Conservation (phyloP, 768 basidiomycete genomes). For the Rhizopogon vesiculosus region DNA sequence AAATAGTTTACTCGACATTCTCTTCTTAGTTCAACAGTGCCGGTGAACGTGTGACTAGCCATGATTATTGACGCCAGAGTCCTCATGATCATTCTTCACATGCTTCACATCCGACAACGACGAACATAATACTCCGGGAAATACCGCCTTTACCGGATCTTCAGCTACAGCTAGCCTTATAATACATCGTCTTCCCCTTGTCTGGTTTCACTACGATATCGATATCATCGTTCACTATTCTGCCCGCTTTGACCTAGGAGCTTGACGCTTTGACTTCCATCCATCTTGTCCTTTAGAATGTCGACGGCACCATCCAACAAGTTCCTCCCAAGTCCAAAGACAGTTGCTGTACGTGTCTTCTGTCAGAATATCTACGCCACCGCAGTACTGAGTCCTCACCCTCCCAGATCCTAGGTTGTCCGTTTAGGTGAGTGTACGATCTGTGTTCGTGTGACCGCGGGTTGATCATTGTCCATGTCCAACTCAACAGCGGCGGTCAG, state of each 20-base stretch:
- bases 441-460: not conserved
- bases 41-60: too few species aligned
- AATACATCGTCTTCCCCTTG: not conserved
- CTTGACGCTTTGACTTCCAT: not conserved
- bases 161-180: too few species aligned
- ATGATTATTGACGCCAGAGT: too few species aligned
- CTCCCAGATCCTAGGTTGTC: slow-evolving; percentile 84
- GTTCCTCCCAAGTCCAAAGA: slow-evolving; percentile 55
- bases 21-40: too few species aligned
- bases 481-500: slow-evolving; percentile 23
- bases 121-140: too few species aligned
- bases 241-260: not conserved
- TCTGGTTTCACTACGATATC: not conserved
- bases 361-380: not conserved
- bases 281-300: slow-evolving; percentile 12
- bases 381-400: slow-evolving; percentile 6
- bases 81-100: too few species aligned
- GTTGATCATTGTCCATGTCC: slow-evolving; percentile 9
- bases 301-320: slow-evolving; percentile 15
- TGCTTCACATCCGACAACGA: too few species aligned
- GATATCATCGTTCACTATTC: not conserved
- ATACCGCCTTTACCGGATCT: too few species aligned
- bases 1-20: too few species aligned
- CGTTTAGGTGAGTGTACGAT: slow-evolving; percentile 53
- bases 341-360: slow-evolving; percentile 65